Evolutionary conservation across 2,329 filamentous ascomycete genomes (phyloP), one percentile per base, ranked within the genome.

Genomic region (Nothophaeocryptopus gaeumannii): DNA sequence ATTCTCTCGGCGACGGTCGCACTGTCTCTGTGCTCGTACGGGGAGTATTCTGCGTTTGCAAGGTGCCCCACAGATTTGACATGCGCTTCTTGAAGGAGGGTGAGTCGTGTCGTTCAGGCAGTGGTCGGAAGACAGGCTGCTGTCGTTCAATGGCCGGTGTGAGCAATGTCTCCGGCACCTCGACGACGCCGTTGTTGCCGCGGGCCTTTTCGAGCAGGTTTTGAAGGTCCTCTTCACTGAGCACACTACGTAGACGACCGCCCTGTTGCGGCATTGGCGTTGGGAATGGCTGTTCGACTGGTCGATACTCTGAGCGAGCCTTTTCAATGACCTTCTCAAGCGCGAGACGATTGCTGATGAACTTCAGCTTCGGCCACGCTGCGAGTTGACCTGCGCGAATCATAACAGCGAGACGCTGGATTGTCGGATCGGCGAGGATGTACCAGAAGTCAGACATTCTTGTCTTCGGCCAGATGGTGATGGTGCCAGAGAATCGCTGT

Each of bases 401-500:
- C 92, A 97, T 96, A 33, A 86, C 80, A 5, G 87, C 89, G 9
- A 99, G 73, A 3, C 90, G 79, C 41, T 83, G 75, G 2, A 84
- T 75, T 36, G 82, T 85, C 0, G 93, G 93, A 64, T 99, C 93
- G 0, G 85, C 83, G 1, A 99, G 78, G 54, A 99, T 95, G 61
- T 88, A 82, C 66, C 79, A 83, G 67, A 96, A 95, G 71, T 99
- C 93, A 1, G 83, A 86, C 1, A 82, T 73, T 2, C 84, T 74
- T 10, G 84, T 85, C 67, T 90, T 89, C 7, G 93, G 93, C 91
- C 92, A 97, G 64, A 99, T 91, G 10, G 93, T 99, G 56, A 97
- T 86, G 8, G 89, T 97, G 26, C 93, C 93, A 56, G 86, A 87
- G 69, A 99, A 99, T 51, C 90, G 83, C 68, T 99, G 93, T 40